Conservation (phyloP, 148 eudicot genomes). For the Agrostemma githago region DNA sequence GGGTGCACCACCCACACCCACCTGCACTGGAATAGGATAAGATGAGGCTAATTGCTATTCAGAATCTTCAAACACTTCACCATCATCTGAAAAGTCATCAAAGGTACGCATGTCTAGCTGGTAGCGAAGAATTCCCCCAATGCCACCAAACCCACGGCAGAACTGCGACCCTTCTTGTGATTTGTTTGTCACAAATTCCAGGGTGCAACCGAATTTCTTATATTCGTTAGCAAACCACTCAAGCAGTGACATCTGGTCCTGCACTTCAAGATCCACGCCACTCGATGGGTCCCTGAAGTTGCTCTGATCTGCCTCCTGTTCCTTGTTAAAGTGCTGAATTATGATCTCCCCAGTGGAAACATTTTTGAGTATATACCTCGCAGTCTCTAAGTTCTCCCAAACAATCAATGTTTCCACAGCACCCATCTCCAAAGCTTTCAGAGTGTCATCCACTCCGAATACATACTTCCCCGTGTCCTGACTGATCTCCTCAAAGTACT, state of each 20-base stretch:
- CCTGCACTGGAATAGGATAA: slow-evolving; percentile 2
- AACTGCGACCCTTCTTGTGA: slow-evolving; percentile 34
- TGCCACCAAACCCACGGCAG: slow-evolving; percentile 33
- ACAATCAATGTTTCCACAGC: slow-evolving; percentile 35
- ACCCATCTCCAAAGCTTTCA: slow-evolving; percentile 33
- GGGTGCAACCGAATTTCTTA: slow-evolving; percentile 32
- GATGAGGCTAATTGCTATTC: slow-evolving; percentile 13
- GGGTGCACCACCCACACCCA: neutral
- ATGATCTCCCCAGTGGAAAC: slow-evolving; percentile 24
- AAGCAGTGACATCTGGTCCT: slow-evolving; percentile 24
- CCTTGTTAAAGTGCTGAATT: slow-evolving; percentile 27
- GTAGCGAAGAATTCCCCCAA: slow-evolving; percentile 34
- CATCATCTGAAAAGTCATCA: slow-evolving; percentile 33
- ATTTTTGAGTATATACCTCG: slow-evolving; percentile 23
- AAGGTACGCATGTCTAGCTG: slow-evolving; percentile 32
- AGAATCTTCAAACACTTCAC: slow-evolving; percentile 28
- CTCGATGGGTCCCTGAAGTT: slow-evolving; percentile 27
- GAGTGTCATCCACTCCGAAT: slow-evolving; percentile 31
- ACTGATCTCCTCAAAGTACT: slow-evolving; percentile 34
- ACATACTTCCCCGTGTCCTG: slow-evolving; percentile 34
- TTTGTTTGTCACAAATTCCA: slow-evolving; percentile 33
- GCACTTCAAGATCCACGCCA: slow-evolving; percentile 26
- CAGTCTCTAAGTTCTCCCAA: slow-evolving; percentile 30
- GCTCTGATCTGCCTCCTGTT: slow-evolving; percentile 30
- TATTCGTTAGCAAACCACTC: slow-evolving; percentile 38